Evolutionary conservation across 176 grass and related monocot species (phyloP).

Genomic region (Tuctoria greenei): DNA sequence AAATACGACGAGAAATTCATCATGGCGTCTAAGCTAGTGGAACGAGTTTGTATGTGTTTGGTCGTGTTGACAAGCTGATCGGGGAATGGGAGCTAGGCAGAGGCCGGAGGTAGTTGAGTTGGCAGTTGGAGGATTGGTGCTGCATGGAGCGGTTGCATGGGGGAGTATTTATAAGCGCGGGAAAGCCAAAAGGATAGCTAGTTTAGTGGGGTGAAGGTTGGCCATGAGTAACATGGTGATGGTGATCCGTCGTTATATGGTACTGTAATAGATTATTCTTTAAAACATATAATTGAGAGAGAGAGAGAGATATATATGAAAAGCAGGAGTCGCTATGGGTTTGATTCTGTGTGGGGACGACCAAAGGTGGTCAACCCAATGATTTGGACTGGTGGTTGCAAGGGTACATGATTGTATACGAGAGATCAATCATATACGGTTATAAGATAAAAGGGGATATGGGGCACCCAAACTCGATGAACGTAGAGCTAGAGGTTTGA

Average conservation of each 20-base stretch:
- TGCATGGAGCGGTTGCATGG: conserved; percentile 74
- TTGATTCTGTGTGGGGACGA: conserved; percentile 61
- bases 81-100: not conserved
- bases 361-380: conserved; percentile 74
- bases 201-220: conserved; percentile 52
- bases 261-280: not conserved
- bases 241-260: conserved; percentile 44
- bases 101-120: conserved; percentile 25
- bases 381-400: conserved; percentile 49
- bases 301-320: not conserved
- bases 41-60: not conserved
- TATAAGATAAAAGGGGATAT: conserved; percentile 4
- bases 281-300: not conserved
- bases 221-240: conserved; percentile 34
- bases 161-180: conserved; percentile 58
- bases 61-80: conserved; percentile 43
- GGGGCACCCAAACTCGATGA: too few species aligned
- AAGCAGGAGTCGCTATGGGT: conserved; percentile 41
- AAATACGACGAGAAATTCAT: conserved; percentile 90
- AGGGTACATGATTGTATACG: conserved; percentile 34
- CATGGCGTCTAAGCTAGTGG: conserved; percentile 31
- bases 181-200: conserved; percentile 34
- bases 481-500: too few species aligned
- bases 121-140: conserved; percentile 43
- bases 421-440: conserved; percentile 32